Base-by-base conservation (phyloP, 176 grass and related monocot species). In the Triticum turgidum region DNA sequence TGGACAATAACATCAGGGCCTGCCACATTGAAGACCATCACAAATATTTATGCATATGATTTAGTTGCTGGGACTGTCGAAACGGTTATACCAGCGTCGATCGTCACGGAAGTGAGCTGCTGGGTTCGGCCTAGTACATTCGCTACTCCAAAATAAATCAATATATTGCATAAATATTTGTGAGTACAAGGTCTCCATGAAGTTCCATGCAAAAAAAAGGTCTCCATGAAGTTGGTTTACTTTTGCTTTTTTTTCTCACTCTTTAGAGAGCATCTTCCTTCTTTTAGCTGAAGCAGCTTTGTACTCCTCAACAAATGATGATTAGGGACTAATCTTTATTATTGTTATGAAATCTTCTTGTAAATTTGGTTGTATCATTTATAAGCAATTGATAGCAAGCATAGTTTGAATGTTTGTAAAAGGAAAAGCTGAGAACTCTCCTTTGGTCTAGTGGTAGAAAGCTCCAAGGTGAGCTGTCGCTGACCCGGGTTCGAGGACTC, bases 1-100 rank as follows among this genome's bases (percentile, higher is more conserved):
- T 27, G 39, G 4, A 47, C 13, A 3, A 42, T 7, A 74, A 47
- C 70, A 25, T 73, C 39, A 25, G 70, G 70, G n/a, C 39, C 70
- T 73, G 5, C 39, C 39, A 73, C 70, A 73, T 45, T 73, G 39
- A 73, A 73, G 39, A 73, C 38, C 70, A 73, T 73, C 70, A 73
- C 70, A 25, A 73, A 73, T 45, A 73, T 73, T 44, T 73, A 73
- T 73, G 39, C 21, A 15, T 45, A 73, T 3, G n/a, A 73, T 45
- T 73, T 73, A 45, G 70, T 45, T 73, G n/a, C 11, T 25, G 70
- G 39, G 39, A 73, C 38, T 73, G 39, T 73, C 11, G 70, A 73
- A 41, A 45, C 39, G 2, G n/a, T 73, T 45, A 45, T 73, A 73
- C 70, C 38, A 0, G n/a, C 70, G 0, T 73, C 70, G 39, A 73